Conservation (phyloP, 345 rosid genomes). For the Aegle marmelos region DNA sequence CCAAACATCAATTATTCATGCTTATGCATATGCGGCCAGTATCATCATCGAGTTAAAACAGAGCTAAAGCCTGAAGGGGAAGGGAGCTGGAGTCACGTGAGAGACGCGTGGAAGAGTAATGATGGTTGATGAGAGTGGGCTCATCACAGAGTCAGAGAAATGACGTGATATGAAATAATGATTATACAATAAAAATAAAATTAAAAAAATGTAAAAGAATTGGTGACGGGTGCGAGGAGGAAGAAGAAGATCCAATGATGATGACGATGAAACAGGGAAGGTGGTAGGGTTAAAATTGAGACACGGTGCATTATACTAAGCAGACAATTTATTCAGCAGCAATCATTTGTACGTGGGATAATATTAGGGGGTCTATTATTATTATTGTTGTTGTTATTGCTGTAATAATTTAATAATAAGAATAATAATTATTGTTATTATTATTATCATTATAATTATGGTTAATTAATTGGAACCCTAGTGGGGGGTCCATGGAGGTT, state of each 20-base stretch:
- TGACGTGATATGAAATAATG: conserved; percentile 20
- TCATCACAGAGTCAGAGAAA: conserved; percentile 7
- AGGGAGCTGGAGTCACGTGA: conserved; percentile 32
- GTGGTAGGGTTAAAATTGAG: not conserved
- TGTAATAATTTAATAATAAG: not conserved
- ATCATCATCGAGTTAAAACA: not conserved
- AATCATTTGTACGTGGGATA: conserved; percentile 45
- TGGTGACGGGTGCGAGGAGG: not conserved
- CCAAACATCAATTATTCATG: not conserved
- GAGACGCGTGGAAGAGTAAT: conserved; percentile 17
- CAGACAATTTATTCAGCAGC: conserved; percentile 38
- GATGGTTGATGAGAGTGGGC: not conserved
- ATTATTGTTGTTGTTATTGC: not conserved
- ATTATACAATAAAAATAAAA: not conserved
- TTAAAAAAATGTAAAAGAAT: not conserved
- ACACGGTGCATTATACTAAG: conserved; percentile 29
- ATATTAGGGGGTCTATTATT: not conserved
- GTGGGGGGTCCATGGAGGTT: not conserved
- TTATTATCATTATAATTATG: not conserved
- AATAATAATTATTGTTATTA: not conserved
- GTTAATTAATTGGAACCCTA: not conserved
- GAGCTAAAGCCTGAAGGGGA: not conserved
- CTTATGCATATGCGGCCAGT: too few relatives aligned
- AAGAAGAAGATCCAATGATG: not conserved
- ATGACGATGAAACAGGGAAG: not conserved